A percentile compares a stretch with the other conserved stretches of the same genome.
phyloP scores from a whole-genome alignment of 1,284 basidiomycete species.

The Puccinia horiana region DNA sequence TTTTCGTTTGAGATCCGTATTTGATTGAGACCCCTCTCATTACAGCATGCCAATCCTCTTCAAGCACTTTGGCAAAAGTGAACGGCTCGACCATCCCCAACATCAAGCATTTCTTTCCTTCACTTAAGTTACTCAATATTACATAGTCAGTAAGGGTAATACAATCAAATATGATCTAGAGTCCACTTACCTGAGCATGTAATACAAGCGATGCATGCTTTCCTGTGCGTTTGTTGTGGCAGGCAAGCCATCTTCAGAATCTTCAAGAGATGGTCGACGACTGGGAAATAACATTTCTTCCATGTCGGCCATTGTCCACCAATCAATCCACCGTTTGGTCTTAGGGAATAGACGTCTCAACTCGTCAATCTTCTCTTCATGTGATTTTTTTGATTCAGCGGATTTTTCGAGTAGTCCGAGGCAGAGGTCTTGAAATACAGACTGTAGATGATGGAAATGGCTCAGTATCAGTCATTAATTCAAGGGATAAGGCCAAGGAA shows the following conservation, averaged over 20 bases:
- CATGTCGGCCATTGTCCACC: slow-evolving; percentile 4
- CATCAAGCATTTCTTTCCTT: neutral
- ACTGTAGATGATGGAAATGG: neutral
- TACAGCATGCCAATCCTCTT: neutral
- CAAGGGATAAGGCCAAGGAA: no score
- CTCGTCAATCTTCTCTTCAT: neutral
- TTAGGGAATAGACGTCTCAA: neutral
- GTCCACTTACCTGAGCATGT: slow-evolving; percentile 13
- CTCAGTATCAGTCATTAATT: no score
- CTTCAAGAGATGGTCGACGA: neutral
- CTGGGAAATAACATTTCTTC: neutral
- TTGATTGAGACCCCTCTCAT: neutral
- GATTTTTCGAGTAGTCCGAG: neutral
- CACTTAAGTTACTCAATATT: neutral
- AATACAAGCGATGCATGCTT: no score
- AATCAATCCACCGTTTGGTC: slow-evolving; percentile 6
- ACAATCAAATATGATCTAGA: neutral
- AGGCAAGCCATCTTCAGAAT: slow-evolving; percentile 10
- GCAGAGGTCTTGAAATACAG: neutral
- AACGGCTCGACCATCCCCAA: neutral
- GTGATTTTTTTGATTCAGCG: neutral
- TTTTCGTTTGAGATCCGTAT: slow-evolving; percentile 1
- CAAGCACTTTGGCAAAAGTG: neutral
- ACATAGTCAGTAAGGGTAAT: no score
- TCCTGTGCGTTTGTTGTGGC: slow-evolving; percentile 19